Base-by-base conservation (phyloP, 2,329 filamentous ascomycete genomes). In the Ampelomyces quisqualis region DNA sequence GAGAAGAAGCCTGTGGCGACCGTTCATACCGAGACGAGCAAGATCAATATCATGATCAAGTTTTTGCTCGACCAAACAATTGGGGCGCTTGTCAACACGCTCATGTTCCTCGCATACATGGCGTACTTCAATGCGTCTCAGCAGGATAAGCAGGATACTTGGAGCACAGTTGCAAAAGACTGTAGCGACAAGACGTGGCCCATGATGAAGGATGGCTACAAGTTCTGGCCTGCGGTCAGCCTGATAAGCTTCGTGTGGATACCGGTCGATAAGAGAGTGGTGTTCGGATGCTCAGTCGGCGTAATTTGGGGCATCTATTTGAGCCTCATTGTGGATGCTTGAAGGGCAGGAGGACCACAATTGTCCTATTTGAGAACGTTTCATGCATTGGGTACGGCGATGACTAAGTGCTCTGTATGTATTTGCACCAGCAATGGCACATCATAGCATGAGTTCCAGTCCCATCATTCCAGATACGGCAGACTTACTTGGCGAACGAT, bases 221-320 rank as follows among this genome's bases (percentile, higher is more conserved):
- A 79, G 59, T 73, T 90, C 43, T 89, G 87, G 80, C 87, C 87
- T 1, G 55, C 77, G 3, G 81, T 90, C 15, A 85, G 82, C 48
- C 61, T 86, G 13, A 60, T 87, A 47, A 86, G 86, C 72, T 90
- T 86, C 59, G 77, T 82, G 2, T 71, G 89, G 45, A 77, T 86
- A 50, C 86, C 83, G n/a, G 79, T 89, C 3, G 78, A 89, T 57
- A 77, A 77, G 37, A 75, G 87, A 24, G 84, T 86, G 35, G 69
- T 90, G 22, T 78, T 90, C 47, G 85, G 82, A n/a, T 81, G 82
- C 51, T 65, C 85, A 35, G 85, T 85, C 13, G 86, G 87, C 4
- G 75, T 91, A 17, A 77, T 73, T 10, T 91, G 87, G 87, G 83
- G 84, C 0, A 74, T 90, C 28, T 90, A 87, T 64, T 72, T 90